Percentiles rank a stretch among this genome's conserved stretches.
Evolutionary conservation across 208 protist genomes (phyloP).

Genomic region (Porcisia hertigi): DNA sequence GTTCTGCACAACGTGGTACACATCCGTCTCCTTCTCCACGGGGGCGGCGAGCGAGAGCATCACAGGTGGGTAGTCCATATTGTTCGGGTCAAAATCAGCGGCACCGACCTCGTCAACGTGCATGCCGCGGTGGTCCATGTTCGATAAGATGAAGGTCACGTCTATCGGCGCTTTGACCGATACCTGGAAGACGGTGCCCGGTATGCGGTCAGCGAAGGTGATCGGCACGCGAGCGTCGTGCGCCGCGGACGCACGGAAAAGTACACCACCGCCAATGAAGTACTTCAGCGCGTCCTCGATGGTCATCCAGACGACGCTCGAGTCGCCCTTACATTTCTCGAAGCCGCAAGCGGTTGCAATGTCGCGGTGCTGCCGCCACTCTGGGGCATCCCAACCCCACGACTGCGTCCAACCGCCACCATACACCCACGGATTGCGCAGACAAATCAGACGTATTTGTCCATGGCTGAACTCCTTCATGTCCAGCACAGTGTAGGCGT

Average conservation of each 20-base stretch:
- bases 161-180: slow-evolving; percentile 41
- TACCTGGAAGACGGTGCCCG: slow-evolving; percentile 66
- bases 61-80: slow-evolving; percentile 72
- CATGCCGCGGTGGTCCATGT: slow-evolving; percentile 63
- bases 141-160: slow-evolving; percentile 61
- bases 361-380: slow-evolving; percentile 49
- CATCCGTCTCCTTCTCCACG: slow-evolving; percentile 23
- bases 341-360: slow-evolving; percentile 37
- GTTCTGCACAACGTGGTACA: slow-evolving; percentile 67
- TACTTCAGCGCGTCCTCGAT: slow-evolving; percentile 68
- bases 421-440: slow-evolving; percentile 74
- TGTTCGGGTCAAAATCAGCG: slow-evolving; percentile 31
- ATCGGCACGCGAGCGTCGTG: slow-evolving; percentile 74
- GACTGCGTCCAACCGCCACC: slow-evolving; percentile 39
- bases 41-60: slow-evolving; percentile 74
- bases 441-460: slow-evolving; percentile 50
- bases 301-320: slow-evolving; percentile 67
- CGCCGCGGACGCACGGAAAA: slow-evolving; percentile 36
- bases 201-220: slow-evolving; percentile 67
- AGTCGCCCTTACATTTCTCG: slow-evolving; percentile 29
- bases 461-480: slow-evolving; percentile 47
- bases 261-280: slow-evolving; percentile 80
- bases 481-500: slow-evolving; percentile 73
- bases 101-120: slow-evolving; percentile 21
- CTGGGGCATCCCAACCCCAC: slow-evolving; percentile 39